A percentile compares a stretch with the other conserved stretches of the same genome.
Evolutionary conservation across 345 rosid species (phyloP).

Genomic region (Hibiscus tridactylites): DNA sequence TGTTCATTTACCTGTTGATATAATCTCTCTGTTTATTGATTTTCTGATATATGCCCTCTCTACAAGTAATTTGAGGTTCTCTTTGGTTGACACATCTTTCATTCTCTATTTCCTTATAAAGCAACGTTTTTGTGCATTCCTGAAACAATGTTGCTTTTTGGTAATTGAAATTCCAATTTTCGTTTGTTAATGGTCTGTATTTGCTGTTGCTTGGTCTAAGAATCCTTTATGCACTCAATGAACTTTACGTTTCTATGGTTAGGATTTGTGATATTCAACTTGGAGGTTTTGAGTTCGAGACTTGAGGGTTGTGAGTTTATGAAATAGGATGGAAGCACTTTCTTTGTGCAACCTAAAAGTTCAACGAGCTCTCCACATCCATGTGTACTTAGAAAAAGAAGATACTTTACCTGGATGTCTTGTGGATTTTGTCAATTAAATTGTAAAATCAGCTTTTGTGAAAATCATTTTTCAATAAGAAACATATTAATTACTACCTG

Average conservation of each 20-base stretch:
- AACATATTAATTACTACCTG: not conserved
- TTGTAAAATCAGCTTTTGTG: not conserved
- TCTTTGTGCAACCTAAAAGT: not conserved
- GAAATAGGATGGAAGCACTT: not conserved
- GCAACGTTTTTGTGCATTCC: not conserved
- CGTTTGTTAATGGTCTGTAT: not conserved
- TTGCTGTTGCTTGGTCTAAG: not conserved
- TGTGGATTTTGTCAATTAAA: conserved; percentile 6
- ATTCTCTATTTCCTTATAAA: not conserved
- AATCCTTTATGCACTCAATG: not conserved
- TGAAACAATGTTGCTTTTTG: not conserved
- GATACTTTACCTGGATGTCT: not conserved
- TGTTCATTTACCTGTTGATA: not conserved
- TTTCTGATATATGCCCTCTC: not conserved
- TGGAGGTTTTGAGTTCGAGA: not conserved
- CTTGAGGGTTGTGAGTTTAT: not conserved
- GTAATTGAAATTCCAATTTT: not conserved
- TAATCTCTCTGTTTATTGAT: not conserved
- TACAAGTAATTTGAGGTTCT: not conserved
- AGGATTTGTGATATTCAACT: not conserved
- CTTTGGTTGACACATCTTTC: not conserved
- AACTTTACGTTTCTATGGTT: conserved; percentile 7
- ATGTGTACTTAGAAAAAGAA: too few species aligned
- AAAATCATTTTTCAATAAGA: not conserved
- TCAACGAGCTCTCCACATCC: not conserved